These are phyloP conservation scores for Dendrobium officinale DNA, from an alignment of 106 monocot genomes.

Conservation along the genomic window DNA sequence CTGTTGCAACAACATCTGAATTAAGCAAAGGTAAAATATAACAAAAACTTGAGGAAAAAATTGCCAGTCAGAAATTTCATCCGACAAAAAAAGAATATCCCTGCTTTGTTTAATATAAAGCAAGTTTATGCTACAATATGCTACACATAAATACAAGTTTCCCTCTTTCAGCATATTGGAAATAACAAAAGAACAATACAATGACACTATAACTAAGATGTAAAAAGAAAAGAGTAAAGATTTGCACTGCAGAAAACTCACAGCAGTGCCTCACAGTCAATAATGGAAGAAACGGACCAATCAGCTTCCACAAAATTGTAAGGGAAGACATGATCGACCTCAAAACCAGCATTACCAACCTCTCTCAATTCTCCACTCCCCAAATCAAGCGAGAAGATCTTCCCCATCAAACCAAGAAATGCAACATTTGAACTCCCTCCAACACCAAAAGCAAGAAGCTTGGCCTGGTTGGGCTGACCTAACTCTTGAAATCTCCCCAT, in stretches of 20 bases:
- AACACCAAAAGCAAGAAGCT: neutral
- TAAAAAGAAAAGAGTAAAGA: neutral
- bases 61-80: neutral
- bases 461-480: neutral
- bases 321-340: constrained; percentile 6
- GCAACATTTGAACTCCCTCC: neutral
- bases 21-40: neutral
- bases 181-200: neutral
- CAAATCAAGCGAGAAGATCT: constrained; percentile 4
- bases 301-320: constrained; percentile 3
- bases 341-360: neutral
- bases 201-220: neutral
- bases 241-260: neutral
- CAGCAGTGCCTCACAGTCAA: neutral
- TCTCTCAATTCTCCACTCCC: neutral
- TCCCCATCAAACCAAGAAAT: neutral
- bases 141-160: neutral
- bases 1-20: neutral
- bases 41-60: neutral
- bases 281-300: neutral
- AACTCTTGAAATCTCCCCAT: neutral
- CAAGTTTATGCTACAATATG: constrained; percentile 1
- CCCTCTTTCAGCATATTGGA: neutral
- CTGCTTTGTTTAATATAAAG: neutral
- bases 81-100: neutral